Percentiles rank a stretch among this genome's conserved stretches.
Evolutionary conservation across 768 basidiomycete species (phyloP).

Genomic region (Tricholoma flavovirens): DNA sequence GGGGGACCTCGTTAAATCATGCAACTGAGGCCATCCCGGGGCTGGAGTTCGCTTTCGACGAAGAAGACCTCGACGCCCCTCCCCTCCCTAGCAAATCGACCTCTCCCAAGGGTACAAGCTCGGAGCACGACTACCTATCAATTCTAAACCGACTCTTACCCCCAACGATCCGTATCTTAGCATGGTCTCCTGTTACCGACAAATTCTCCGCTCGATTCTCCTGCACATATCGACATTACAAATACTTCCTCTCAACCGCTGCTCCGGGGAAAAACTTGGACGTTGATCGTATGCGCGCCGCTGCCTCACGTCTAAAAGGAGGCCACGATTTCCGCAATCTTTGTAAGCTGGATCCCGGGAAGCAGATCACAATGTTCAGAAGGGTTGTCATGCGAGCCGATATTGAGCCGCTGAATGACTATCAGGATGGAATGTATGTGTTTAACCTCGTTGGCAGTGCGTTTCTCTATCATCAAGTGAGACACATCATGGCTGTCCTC

Average conservation of each 20-base stretch:
- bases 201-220: conserved; percentile 86
- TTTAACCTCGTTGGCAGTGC: conserved; percentile 84
- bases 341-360: conserved; percentile 87
- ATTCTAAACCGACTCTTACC: conserved; percentile 88
- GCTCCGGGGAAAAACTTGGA: conserved; percentile 44
- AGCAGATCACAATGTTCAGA: conserved; percentile 80
- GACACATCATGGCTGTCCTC: conserved; percentile 88
- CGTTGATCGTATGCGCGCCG: conserved; percentile 68
- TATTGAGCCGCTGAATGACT: conserved; percentile 41
- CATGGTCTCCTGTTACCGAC: conserved; percentile 85
- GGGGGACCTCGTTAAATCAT: background rate
- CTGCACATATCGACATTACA: conserved; percentile 89
- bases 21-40: conserved; percentile 8
- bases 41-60: conserved; percentile 18
- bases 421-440: conserved; percentile 45
- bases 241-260: conserved; percentile 83
- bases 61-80: conserved; percentile 21
- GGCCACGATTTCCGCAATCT: conserved; percentile 95
- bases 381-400: conserved; percentile 64
- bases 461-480: conserved; percentile 93
- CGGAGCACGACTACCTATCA: conserved; percentile 71
- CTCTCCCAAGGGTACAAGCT: conserved; percentile 12
- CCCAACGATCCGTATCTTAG: conserved; percentile 81
- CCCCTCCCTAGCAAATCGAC: conserved; percentile 13
- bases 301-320: conserved; percentile 67